A percentile compares a stretch with the other conserved stretches of the same genome.
These are phyloP conservation scores for Coemansia sp. DNA, from an alignment of 192 early-diverging fungal species.

Conservation along the genomic window DNA sequence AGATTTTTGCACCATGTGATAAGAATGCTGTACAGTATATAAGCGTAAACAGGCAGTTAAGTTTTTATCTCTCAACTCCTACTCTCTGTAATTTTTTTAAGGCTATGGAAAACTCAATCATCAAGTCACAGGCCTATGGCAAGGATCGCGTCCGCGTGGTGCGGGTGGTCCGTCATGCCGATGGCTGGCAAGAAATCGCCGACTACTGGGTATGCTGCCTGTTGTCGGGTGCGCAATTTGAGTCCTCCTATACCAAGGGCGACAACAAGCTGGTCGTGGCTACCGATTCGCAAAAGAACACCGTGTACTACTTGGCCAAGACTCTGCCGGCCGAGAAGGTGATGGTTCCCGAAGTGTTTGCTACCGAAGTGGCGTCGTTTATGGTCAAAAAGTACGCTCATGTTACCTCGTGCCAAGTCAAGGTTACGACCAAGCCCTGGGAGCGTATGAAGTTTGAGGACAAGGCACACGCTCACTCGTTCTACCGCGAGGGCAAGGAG, in stretches of 20 bases:
- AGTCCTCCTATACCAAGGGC: conserved; percentile 70
- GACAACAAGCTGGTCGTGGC: conserved; percentile 74
- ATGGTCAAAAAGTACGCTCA: conserved; percentile 72
- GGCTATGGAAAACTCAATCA: conserved; percentile 49
- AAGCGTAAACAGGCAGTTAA: too few species aligned
- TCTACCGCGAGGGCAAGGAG: conserved; percentile 68
- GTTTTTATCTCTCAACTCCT: too few species aligned
- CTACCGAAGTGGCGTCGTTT: conserved; percentile 63
- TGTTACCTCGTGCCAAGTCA: conserved; percentile 61
- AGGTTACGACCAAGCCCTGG: conserved; percentile 74
- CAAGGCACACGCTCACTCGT: conserved; percentile 68
- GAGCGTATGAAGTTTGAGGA: conserved; percentile 63
- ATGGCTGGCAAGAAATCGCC: conserved; percentile 62
- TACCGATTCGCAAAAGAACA: conserved; percentile 79
- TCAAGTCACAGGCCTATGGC: conserved; percentile 67
- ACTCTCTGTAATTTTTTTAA: too few species aligned
- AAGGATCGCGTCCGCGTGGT: conserved; percentile 73
- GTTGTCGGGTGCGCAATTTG: conserved; percentile 59
- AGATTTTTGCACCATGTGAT: too few species aligned
- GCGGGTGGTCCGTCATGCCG: conserved; percentile 62
- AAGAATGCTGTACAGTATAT: too few species aligned
- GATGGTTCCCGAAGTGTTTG: conserved; percentile 72
- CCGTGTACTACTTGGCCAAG: conserved; percentile 73
- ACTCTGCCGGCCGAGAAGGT: conserved; percentile 57
- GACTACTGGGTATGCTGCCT: conserved; percentile 66